A percentile compares a stretch with the other conserved stretches of the same genome.
Evolutionary conservation across 495 filamentous ascomycete species (phyloP).

Genomic region (Friedmanniomyces endolithicus): DNA sequence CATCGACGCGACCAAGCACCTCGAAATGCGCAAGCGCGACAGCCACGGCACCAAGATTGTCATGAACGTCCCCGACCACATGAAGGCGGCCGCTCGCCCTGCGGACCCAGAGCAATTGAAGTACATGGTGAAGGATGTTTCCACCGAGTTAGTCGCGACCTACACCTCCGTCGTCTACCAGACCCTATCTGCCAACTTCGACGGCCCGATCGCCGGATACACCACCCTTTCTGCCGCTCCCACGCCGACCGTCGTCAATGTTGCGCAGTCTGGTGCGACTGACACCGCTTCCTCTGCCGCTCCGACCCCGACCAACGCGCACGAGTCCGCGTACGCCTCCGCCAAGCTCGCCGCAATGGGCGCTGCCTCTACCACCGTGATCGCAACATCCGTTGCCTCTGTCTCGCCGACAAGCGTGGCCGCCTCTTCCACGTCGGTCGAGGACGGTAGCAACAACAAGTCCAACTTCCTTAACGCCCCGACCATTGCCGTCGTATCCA

Average conservation of each 20-base stretch:
- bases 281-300: neutral
- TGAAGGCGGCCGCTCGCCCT: slow-evolving; percentile 3
- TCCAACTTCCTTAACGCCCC: slow-evolving; percentile 6
- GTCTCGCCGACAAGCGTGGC: neutral
- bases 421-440: neutral
- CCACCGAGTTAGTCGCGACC: neutral
- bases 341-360: neutral
- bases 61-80: slow-evolving; percentile 1
- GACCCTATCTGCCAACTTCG: slow-evolving; percentile 10
- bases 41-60: slow-evolving; percentile 6
- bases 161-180: slow-evolving; percentile 8
- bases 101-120: neutral
- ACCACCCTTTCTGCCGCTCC: neutral
- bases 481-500: neutral
- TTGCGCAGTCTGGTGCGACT: neutral
- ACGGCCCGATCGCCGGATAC: slow-evolving; percentile 9
- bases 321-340: neutral
- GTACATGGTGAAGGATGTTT: neutral
- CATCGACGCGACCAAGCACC: slow-evolving; percentile 5
- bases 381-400: neutral
- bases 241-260: neutral
- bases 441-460: slow-evolving; percentile 4
- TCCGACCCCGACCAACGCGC: neutral
- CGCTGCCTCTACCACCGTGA: neutral
- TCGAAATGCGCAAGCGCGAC: slow-evolving; percentile 15